A percentile compares a stretch with the other conserved stretches of the same genome.
phyloP scores from a whole-genome alignment of 129 eudicot species.

The Flaveria linearis region DNA sequence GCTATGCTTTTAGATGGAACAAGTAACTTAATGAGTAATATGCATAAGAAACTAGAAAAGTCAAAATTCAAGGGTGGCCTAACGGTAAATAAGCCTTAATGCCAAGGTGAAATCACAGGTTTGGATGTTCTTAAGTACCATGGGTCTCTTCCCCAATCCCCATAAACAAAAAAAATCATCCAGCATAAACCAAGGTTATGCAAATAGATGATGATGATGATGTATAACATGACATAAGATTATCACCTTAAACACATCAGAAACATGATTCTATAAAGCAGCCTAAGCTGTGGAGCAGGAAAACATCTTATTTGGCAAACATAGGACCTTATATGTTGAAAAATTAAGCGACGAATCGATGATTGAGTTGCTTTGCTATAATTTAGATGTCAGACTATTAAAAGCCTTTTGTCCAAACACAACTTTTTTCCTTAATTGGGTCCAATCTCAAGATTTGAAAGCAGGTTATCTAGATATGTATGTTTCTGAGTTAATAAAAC shows the following conservation, averaged over 20 bases:
- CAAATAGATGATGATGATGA: neutral
- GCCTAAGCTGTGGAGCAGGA: neutral
- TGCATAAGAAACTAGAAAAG: neutral
- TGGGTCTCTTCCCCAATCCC: neutral
- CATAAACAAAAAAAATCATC: slow-evolving; percentile 5
- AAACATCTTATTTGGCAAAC: neutral
- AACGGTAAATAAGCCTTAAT: neutral
- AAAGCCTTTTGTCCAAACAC: slow-evolving; percentile 2
- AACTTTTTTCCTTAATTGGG: neutral
- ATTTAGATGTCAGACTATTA: neutral
- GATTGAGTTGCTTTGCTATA: neutral
- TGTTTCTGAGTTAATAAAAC: slow-evolving; percentile 7
- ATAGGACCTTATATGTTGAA: neutral
- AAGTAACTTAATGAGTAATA: neutral
- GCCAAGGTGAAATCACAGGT: slow-evolving; percentile 13
- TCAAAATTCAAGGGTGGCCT: neutral
- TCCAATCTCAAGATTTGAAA: slow-evolving; percentile 5
- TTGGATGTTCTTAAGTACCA: neutral
- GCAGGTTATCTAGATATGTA: slow-evolving; percentile 5
- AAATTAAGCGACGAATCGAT: neutral
- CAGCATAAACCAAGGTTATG: slow-evolving; percentile 14
- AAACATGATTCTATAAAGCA: neutral
- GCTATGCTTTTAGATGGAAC: neutral
- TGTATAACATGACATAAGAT: too few relatives aligned
- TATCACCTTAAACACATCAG: neutral